phyloP scores from a whole-genome alignment of 2,329 filamentous ascomycete species.

The Aspergillus vadensis region DNA sequence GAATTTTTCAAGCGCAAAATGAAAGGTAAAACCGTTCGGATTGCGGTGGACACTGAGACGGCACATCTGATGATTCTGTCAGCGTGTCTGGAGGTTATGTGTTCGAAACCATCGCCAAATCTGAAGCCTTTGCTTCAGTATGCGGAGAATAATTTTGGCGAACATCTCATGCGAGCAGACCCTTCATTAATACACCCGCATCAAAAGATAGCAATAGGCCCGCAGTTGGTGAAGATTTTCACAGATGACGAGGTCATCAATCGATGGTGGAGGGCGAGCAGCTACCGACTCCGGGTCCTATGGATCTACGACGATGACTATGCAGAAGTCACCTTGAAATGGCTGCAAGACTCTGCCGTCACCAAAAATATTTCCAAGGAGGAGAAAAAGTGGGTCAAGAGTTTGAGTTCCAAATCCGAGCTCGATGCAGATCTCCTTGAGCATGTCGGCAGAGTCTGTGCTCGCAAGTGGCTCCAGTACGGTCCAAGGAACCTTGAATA shows the following conservation, averaged over 20 bases:
- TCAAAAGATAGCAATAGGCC: conserved; percentile 24
- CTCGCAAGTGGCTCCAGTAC: too few species aligned
- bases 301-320: too few species aligned
- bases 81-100: conserved; percentile 18
- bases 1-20: conserved; percentile 29
- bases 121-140: conserved; percentile 10
- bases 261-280: conserved; percentile 21
- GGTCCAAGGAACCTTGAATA: too few species aligned
- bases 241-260: conserved; percentile 21
- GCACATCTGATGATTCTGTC: conserved; percentile 9
- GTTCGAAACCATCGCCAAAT: not conserved
- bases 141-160: conserved; percentile 7
- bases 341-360: too few species aligned
- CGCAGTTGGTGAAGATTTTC: conserved; percentile 25
- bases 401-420: too few species aligned
- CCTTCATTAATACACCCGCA: conserved; percentile 23
- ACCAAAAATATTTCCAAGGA: too few species aligned
- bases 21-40: conserved; percentile 19
- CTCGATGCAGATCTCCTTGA: too few species aligned
- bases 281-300: too few species aligned
- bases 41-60: conserved; percentile 22
- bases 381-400: too few species aligned
- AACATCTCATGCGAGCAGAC: conserved; percentile 19
- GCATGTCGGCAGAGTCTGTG: too few species aligned
- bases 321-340: too few species aligned